Evolutionary conservation across 78 protist genomes (phyloP).

Genomic region (Protostelium mycophagum): DNA sequence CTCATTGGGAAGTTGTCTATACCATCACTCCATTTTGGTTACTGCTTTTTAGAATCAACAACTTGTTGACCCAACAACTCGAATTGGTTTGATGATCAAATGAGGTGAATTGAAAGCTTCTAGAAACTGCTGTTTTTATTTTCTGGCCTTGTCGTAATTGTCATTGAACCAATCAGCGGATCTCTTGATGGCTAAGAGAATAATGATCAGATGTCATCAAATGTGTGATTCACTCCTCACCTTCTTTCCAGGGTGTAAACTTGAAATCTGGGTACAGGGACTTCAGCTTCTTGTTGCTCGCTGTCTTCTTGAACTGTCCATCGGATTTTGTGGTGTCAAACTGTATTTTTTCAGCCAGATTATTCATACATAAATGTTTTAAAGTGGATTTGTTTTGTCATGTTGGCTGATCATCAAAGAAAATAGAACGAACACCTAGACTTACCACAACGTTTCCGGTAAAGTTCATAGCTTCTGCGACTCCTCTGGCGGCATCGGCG

Average conservation of each 20-base stretch:
- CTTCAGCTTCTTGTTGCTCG: conserved; percentile 78
- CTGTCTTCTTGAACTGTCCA: conserved; percentile 95
- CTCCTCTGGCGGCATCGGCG: conserved; percentile 59
- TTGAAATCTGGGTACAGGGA: conserved; percentile 61
- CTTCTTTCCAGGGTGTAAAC: conserved; percentile 83
- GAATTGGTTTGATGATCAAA: too few species aligned
- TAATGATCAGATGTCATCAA: too few species aligned
- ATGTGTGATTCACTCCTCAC: too few species aligned
- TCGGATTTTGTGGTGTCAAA: conserved; percentile 89
- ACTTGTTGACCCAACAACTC: too few species aligned
- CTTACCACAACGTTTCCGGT: conserved; percentile 48
- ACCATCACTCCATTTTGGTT: too few species aligned
- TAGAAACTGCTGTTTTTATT: too few species aligned
- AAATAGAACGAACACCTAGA: neutral
- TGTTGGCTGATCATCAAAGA: neutral
- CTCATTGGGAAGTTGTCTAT: too few species aligned
- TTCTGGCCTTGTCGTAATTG: neutral
- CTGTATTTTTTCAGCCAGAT: neutral
- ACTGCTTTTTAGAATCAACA: too few species aligned
- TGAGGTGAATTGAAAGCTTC: too few species aligned
- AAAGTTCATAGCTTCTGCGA: conserved; percentile 72
- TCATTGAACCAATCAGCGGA: neutral
- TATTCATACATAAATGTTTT: too few species aligned
- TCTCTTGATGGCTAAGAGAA: neutral
- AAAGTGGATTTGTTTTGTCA: neutral